phyloP scores from a whole-genome alignment of 2,329 filamentous ascomycete species.

The Talaromyces islandicus region DNA sequence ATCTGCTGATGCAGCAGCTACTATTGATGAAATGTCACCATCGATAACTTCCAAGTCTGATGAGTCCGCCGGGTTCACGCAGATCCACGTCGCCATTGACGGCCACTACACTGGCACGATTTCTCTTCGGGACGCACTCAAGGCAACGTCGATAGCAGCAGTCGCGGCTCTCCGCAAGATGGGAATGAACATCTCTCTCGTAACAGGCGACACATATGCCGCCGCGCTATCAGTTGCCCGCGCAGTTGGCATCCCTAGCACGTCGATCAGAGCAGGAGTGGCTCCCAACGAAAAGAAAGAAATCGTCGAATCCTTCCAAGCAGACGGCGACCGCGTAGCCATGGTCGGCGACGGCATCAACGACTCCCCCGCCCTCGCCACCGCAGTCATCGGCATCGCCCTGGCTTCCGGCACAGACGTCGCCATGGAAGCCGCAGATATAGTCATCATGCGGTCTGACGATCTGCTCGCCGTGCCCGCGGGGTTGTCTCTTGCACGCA shows the following conservation, averaged over 20 bases:
- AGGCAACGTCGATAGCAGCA: conserved; percentile 74
- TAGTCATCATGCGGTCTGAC: conserved; percentile 90
- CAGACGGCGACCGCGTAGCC: conserved; percentile 69
- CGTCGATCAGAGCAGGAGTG: conserved; percentile 78
- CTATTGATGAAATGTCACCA: conserved; percentile 15
- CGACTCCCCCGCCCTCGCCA: conserved; percentile 90
- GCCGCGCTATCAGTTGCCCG: conserved; percentile 79
- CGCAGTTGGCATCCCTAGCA: conserved; percentile 69
- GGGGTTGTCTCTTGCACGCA: conserved; percentile 70
- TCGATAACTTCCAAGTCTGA: conserved; percentile 31
- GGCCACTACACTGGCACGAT: conserved; percentile 73
- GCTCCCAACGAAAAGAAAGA: conserved; percentile 86
- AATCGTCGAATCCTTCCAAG: conserved; percentile 73
- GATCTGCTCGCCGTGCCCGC: conserved; percentile 91
- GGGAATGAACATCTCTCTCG: conserved; percentile 81
- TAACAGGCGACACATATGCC: conserved; percentile 84
- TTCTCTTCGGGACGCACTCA: conserved; percentile 83
- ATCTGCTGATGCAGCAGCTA: conserved; percentile 27
- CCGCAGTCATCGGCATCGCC: conserved; percentile 87
- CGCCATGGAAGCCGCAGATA: conserved; percentile 92
- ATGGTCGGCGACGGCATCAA: conserved; percentile 99
- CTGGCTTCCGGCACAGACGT: conserved; percentile 92
- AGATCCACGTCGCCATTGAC: conserved; percentile 87
- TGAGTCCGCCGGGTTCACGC: conserved; percentile 65
- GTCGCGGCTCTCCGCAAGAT: conserved; percentile 77